Percentiles rank a stretch among this genome's conserved stretches.
These are phyloP conservation scores for Kuraishia capsulata DNA, from an alignment of 805 yeast genomes.

Conservation along the genomic window DNA sequence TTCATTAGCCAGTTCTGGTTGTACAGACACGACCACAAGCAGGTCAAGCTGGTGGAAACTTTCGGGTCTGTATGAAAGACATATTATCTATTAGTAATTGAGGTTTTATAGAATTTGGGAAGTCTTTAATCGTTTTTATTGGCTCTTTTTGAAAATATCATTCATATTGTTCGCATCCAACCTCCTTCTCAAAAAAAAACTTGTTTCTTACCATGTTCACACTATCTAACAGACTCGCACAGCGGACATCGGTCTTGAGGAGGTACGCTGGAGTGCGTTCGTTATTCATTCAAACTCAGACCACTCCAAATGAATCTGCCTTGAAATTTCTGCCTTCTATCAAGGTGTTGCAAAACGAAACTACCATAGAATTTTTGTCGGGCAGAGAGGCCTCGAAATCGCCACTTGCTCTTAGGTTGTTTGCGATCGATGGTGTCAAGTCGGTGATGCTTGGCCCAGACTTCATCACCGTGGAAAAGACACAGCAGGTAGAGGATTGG, in stretches of 20 bases:
- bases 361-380: conserved; percentile 62
- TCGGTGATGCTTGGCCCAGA: conserved; percentile 76
- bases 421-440: conserved; percentile 66
- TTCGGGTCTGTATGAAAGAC: too few species aligned
- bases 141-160: too few species aligned
- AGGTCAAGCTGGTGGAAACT: background rate
- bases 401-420: conserved; percentile 69
- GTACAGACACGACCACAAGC: background rate
- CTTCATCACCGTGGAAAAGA: conserved; percentile 75
- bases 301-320: conserved; percentile 84
- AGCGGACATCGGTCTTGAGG: background rate
- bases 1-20: conserved; percentile 17
- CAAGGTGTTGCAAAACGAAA: conserved; percentile 52
- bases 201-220: too few species aligned
- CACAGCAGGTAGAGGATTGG: conserved; percentile 40
- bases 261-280: background rate
- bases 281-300: conserved; percentile 70
- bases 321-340: conserved; percentile 74
- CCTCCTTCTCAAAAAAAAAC: too few species aligned
- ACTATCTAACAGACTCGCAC: background rate
- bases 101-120: too few species aligned
- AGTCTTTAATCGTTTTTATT: too few species aligned
- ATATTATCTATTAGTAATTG: too few species aligned
- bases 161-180: too few species aligned
- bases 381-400: conserved; percentile 72